A percentile compares a stretch with the other conserved stretches of the same genome.
These are phyloP conservation scores for Debaryomyces sp. DNA, from an alignment of 1,139 yeast genomes.

Conservation along the genomic window DNA sequence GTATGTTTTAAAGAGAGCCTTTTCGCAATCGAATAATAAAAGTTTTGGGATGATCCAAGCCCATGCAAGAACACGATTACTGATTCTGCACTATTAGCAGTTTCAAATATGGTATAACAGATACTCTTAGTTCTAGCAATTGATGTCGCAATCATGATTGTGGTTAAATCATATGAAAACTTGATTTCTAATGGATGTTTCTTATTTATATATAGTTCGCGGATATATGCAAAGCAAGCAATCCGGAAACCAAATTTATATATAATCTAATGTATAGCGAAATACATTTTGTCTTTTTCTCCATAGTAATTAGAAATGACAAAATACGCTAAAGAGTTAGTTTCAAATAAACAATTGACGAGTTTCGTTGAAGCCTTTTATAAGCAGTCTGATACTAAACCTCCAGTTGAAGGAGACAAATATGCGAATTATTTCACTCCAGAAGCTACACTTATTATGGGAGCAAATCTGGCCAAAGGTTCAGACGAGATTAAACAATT, in stretches of 20 bases:
- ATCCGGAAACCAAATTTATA: not conserved
- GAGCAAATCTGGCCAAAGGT: slow-evolving; percentile 14
- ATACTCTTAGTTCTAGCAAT: not conserved
- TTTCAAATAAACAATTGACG: slow-evolving; percentile 11
- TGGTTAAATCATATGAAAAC: not conserved
- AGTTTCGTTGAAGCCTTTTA: slow-evolving; percentile 20
- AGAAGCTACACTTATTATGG: slow-evolving; percentile 22
- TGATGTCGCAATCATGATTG: not conserved
- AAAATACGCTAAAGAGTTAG: slow-evolving; percentile 11
- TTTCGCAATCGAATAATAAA: slow-evolving; percentile 21
- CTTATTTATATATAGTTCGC: not conserved
- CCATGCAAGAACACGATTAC: slow-evolving; percentile 26
- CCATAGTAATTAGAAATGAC: slow-evolving; percentile 7
- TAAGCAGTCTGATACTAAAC: slow-evolving; percentile 22
- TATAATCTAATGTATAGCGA: not conserved
- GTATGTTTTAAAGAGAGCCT: slow-evolving; percentile 15
- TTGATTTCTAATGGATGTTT: not conserved
- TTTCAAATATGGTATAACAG: slow-evolving; percentile 9
- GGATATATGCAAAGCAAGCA: not conserved
- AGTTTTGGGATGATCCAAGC: slow-evolving; percentile 30
- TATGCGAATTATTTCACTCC: slow-evolving; percentile 20
- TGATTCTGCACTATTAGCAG: slow-evolving; percentile 1
- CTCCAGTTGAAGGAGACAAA: slow-evolving; percentile 20
- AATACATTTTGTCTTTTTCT: not conserved
- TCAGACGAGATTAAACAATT: slow-evolving; percentile 16